Evolutionary conservation across 108 stramenopile species (phyloP), one percentile per base, ranked within the genome.

Genomic region (Skeletonema potamos): DNA sequence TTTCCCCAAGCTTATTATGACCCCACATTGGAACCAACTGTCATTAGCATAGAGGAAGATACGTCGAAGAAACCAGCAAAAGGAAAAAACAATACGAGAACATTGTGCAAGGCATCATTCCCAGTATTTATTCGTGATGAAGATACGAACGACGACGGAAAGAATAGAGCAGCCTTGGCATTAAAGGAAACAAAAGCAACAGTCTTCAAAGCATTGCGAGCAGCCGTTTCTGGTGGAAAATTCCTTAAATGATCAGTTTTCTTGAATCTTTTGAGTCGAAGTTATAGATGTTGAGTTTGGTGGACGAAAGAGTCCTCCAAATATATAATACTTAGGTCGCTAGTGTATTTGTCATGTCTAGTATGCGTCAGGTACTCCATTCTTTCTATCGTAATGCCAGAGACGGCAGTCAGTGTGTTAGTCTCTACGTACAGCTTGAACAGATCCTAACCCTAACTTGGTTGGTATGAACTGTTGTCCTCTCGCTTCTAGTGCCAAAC

Each of bases 371-470:
- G 89, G 89, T 30, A 46, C 67, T 17, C 94, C 94, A 58, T 82
- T 81, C 75, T 95, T 95, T 32, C 94, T 75, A n/a, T n/a, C n/a
- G n/a, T n/a, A 54, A 88, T 70, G 72, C 92, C 94, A 30, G 76
- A 77, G 2, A 91, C 91, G 28, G 90, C 90, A 27, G 83, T 66
- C 36, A 90, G 33, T 9, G 59, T 34, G 24, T 80, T 64, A 0
- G 83, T 83, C 62, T 95, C 94, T 9, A 73, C 89, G 4, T 28
- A 95, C 82, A 28, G 91, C 88, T 70, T 95, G 94, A 0, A 85
- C 84, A 27, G 78, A 73, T 30, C 90, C 91, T 7, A 87, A 70
- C 39, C 39, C 39, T 32, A 79, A 90, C 64, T 86, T 82, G 54
- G 86, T 77, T 0, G 84, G 64, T 15, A 86, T 26, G 5, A 91